These are phyloP conservation scores for Blastosporella zonata DNA, from an alignment of 1,284 basidiomycete species.

Conservation along the genomic window DNA sequence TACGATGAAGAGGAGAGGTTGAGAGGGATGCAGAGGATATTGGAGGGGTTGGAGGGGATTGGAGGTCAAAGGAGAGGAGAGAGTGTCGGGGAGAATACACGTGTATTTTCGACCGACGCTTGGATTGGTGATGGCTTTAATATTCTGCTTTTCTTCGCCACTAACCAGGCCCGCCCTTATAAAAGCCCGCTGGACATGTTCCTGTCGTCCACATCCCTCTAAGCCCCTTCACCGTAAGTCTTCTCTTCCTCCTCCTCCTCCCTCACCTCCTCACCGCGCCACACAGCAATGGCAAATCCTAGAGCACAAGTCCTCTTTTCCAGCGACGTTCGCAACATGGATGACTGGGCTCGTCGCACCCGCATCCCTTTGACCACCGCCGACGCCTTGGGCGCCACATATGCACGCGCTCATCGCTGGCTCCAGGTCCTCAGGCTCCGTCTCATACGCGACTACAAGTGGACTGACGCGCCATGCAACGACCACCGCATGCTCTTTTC, in stretches of 20 bases:
- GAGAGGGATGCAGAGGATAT: neutral
- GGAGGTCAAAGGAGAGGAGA: neutral
- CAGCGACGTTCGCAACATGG: slow-evolving; percentile 73
- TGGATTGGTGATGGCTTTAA: slow-evolving; percentile 29
- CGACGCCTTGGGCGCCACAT: slow-evolving; percentile 72
- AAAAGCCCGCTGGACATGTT: slow-evolving; percentile 30
- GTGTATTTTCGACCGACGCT: slow-evolving; percentile 44
- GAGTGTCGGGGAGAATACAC: slow-evolving; percentile 37
- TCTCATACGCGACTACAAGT: slow-evolving; percentile 65
- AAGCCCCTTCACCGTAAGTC: slow-evolving; percentile 13
- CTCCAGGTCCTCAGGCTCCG: slow-evolving; percentile 56
- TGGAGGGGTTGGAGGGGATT: neutral
- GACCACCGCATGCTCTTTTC: slow-evolving; percentile 74
- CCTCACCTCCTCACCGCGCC: slow-evolving; percentile 1
- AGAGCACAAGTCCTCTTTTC: slow-evolving; percentile 69
- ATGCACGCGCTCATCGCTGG: slow-evolving; percentile 76
- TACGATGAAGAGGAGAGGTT: neutral
- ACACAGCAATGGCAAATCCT: slow-evolving; percentile 33
- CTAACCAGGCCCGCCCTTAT: slow-evolving; percentile 21
- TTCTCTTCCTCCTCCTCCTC: slow-evolving; percentile 11
- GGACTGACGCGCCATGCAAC: slow-evolving; percentile 55
- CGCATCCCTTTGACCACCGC: slow-evolving; percentile 76
- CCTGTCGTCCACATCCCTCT: slow-evolving; percentile 13
- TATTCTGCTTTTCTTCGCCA: slow-evolving; percentile 26
- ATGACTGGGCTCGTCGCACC: slow-evolving; percentile 74